Percentiles rank a stretch among this genome's conserved stretches.
Evolutionary conservation across 495 filamentous ascomycete species (phyloP).

Genomic region (Talaromyces proteolyticus): DNA sequence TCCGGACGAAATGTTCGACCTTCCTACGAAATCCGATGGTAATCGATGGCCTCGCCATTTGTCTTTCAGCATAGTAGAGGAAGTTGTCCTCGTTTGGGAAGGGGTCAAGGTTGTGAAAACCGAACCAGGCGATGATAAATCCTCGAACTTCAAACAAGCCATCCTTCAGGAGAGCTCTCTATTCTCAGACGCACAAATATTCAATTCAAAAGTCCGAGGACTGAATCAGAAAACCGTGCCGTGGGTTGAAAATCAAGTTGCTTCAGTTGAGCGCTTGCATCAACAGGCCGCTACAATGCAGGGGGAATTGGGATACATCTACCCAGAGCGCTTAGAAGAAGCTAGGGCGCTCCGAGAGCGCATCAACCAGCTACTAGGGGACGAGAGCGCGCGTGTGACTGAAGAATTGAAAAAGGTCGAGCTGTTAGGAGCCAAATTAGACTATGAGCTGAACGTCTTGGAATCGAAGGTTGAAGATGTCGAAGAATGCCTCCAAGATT

Average conservation of each 20-base stretch:
- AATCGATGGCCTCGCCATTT: conserved; percentile 71
- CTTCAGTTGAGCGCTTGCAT: conserved; percentile 56
- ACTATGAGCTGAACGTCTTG: conserved; percentile 85
- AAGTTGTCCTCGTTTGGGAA: conserved; percentile 73
- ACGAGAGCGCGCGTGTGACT: conserved; percentile 59
- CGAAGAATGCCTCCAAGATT: conserved; percentile 74
- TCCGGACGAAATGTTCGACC: conserved; percentile 19
- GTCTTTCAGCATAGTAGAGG: conserved; percentile 86
- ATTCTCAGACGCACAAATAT: conserved; percentile 54
- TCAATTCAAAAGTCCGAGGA: conserved; percentile 47
- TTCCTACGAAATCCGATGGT: conserved; percentile 37
- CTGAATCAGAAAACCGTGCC: conserved; percentile 41
- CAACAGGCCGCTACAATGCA: conserved; percentile 53
- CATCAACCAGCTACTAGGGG: conserved; percentile 59
- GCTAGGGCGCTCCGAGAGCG: conserved; percentile 59
- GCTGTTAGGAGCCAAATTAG: conserved; percentile 75
- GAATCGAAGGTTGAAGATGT: conserved; percentile 82
- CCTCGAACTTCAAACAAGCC: conserved; percentile 30
- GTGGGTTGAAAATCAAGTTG: conserved; percentile 64
- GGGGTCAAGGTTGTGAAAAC: conserved; percentile 30
- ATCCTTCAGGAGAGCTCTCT: conserved; percentile 42
- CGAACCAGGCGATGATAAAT: conserved; percentile 17
- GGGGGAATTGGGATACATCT: conserved; percentile 60
- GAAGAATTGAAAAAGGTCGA: conserved; percentile 81
- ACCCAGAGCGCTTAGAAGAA: conserved; percentile 59